Evolutionary conservation across 2,329 filamentous ascomycete genomes (phyloP).

Genomic region (Didymellaceae sp.): DNA sequence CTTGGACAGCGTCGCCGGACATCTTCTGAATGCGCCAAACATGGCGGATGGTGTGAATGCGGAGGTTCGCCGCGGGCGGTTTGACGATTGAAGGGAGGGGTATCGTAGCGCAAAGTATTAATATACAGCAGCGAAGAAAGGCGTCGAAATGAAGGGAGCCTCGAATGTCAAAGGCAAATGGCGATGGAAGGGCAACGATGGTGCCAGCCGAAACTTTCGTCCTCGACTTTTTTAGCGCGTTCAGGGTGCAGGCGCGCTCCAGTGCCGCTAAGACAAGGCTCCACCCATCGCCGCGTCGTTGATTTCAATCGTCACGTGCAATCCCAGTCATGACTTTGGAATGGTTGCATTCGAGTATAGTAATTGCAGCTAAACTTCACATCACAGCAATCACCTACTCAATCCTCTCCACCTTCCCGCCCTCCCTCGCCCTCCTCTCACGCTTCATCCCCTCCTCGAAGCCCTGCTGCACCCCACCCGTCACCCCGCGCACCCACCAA

Average conservation of each 20-base stretch:
- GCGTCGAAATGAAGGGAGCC: conserved; percentile 12
- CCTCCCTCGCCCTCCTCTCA: conserved; percentile 10
- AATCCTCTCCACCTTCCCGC: conserved; percentile 8
- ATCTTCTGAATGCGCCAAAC: conserved; percentile 51
- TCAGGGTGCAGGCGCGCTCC: conserved; percentile 10
- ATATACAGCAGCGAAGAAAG: not conserved
- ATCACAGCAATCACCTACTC: not conserved
- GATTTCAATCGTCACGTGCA: too few relatives aligned
- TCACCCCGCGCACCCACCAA: conserved; percentile 69
- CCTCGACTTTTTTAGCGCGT: conserved; percentile 17
- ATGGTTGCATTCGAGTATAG: too few relatives aligned
- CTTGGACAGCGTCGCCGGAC: conserved; percentile 47
- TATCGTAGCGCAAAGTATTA: conserved; percentile 7
- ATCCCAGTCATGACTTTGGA: too few relatives aligned
- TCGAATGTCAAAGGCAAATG: conserved; percentile 12
- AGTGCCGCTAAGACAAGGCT: conserved; percentile 10
- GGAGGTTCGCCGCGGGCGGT: conserved; percentile 11
- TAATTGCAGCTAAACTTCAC: too few relatives aligned
- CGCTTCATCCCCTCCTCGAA: conserved; percentile 56
- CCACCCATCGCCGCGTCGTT: not conserved
- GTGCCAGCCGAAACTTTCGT: conserved; percentile 14
- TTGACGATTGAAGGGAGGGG: not conserved
- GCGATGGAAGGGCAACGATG: conserved; percentile 8
- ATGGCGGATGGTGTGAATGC: conserved; percentile 46
- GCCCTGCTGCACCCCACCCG: conserved; percentile 72